Conservation (phyloP, 2,329 filamentous ascomycete genomes). For the Polychaeton citri region DNA sequence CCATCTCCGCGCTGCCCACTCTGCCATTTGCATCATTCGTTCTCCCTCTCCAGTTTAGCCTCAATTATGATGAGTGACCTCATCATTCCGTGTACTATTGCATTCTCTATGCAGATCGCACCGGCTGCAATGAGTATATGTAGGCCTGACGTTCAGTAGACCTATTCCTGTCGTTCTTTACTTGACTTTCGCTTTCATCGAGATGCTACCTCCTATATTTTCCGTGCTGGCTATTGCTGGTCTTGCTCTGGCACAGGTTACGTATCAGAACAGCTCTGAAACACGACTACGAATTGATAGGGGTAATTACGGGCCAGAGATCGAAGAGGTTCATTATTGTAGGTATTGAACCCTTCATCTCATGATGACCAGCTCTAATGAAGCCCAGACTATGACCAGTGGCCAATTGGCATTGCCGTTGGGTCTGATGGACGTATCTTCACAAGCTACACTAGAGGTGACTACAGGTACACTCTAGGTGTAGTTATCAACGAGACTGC, state of each 20-base stretch:
- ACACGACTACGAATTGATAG: conserved; percentile 30
- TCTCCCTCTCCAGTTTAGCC: no score
- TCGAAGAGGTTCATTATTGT: conserved; percentile 38
- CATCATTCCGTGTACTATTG: no score
- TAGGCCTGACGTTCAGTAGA: no score
- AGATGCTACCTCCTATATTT: neutral
- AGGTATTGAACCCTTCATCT: neutral
- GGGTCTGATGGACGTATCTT: conserved; percentile 31
- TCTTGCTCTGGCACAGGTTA: conserved; percentile 9
- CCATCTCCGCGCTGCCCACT: no score
- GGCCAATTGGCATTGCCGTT: conserved; percentile 33
- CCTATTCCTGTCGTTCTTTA: no score
- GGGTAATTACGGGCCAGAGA: conserved; percentile 32
- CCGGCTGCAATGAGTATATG: no score
- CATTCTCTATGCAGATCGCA: no score
- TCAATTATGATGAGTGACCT: no score
- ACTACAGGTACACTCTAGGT: conserved; percentile 34
- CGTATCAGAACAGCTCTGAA: conserved; percentile 15
- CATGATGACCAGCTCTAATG: conserved; percentile 3
- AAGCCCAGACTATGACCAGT: conserved; percentile 26
- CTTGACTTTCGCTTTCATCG: neutral
- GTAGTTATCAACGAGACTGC: conserved; percentile 35
- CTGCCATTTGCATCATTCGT: no score
- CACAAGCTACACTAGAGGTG: conserved; percentile 33
- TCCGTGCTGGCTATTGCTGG: conserved; percentile 6